Percentiles rank a stretch among this genome's conserved stretches.
Conservation (phyloP, 805 yeast species). For the Schwanniomyces pseudopolymorphus region DNA sequence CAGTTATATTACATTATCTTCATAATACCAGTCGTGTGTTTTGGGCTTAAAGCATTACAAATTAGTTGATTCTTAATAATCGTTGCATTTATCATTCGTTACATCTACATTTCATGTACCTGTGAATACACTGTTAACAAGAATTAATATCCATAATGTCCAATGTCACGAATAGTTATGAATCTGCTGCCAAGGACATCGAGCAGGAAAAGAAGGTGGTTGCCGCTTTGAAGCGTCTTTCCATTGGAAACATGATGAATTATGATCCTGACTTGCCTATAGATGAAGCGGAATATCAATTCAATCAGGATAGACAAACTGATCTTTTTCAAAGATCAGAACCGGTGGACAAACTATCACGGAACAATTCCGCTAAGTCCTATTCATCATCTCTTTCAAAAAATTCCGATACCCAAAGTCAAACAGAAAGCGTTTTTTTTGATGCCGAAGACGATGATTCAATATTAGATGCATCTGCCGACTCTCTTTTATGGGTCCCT, state of each 20-base stretch:
- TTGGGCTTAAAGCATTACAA: not conserved
- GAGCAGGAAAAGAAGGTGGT: constrained; percentile 74
- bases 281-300: constrained; percentile 24
- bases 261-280: constrained; percentile 73
- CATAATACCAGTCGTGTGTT: not conserved
- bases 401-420: constrained; percentile 1
- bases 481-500: constrained; percentile 86
- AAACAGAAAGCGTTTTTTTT: constrained; percentile 12
- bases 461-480: constrained; percentile 25
- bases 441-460: constrained; percentile 20
- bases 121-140: not conserved
- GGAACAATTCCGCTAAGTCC: not conserved
- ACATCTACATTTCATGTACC: not conserved
- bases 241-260: constrained; percentile 60
- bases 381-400: not conserved
- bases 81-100: not conserved
- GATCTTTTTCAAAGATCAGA: not conserved
- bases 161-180: constrained; percentile 20
- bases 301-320: not conserved
- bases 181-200: constrained; percentile 69
- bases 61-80: not conserved
- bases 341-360: not conserved
- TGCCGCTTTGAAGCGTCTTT: constrained; percentile 68
- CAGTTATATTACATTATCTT: not conserved
- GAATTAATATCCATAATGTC: constrained; percentile 1